Conservation (phyloP, 2,329 filamentous ascomycete genomes). For the Pyrenophora teres region DNA sequence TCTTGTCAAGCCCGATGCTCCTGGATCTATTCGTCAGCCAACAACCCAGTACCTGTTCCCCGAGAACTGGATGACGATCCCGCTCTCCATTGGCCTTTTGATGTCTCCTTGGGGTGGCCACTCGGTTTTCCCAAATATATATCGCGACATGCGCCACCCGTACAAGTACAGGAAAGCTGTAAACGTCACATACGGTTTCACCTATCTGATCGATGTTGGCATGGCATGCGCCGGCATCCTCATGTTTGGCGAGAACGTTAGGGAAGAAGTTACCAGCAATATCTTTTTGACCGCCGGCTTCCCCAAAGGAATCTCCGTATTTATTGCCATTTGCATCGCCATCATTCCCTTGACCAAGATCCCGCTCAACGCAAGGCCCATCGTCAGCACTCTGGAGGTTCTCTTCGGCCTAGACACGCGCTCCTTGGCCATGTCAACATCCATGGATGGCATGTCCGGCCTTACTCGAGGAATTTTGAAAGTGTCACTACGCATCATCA, state of each 20-base stretch:
- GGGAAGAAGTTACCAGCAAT: slow-evolving; percentile 89
- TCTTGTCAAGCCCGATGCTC: slow-evolving; percentile 75
- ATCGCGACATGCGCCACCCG: slow-evolving; percentile 78
- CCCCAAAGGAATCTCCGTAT: slow-evolving; percentile 71
- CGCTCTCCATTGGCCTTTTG: slow-evolving; percentile 84
- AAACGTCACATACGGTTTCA: slow-evolving; percentile 82
- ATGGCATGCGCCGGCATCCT: slow-evolving; percentile 84
- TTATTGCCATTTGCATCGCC: slow-evolving; percentile 84
- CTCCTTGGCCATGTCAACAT: slow-evolving; percentile 55
- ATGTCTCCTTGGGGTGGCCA: slow-evolving; percentile 81
- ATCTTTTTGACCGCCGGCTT: slow-evolving; percentile 77
- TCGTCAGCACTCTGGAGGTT: slow-evolving; percentile 83
- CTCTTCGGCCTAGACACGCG: slow-evolving; percentile 72
- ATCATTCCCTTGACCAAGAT: slow-evolving; percentile 96
- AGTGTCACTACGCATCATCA: slow-evolving; percentile 65
- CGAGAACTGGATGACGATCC: slow-evolving; percentile 82
- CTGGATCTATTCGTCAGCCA: slow-evolving; percentile 82
- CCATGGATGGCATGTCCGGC: slow-evolving; percentile 59
- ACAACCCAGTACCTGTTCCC: slow-evolving; percentile 82
- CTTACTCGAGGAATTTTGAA: slow-evolving; percentile 64
- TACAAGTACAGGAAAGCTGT: slow-evolving; percentile 78
- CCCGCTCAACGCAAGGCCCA: slow-evolving; percentile 86
- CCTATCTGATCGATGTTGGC: slow-evolving; percentile 77
- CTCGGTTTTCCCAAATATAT: slow-evolving; percentile 82
- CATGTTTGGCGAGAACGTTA: slow-evolving; percentile 92